phyloP scores from a whole-genome alignment of 2,329 filamentous ascomycete genomes.

The Ilyonectria robusta region DNA sequence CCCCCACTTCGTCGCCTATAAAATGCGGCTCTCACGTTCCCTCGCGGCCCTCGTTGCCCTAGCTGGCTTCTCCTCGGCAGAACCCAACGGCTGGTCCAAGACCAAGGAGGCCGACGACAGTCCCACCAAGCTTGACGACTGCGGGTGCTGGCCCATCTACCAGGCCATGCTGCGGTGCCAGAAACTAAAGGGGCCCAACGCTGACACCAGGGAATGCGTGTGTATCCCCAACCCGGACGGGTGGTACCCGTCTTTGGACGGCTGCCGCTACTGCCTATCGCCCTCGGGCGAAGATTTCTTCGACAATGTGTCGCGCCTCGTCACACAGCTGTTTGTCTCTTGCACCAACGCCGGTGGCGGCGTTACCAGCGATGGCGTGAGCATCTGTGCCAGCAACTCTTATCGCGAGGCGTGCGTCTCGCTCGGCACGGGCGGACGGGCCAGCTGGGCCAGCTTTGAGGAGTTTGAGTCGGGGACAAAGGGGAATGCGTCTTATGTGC shows the following conservation, averaged over 20 bases:
- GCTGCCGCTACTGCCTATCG: conserved; percentile 38
- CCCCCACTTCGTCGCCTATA: background rate
- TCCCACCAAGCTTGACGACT: conserved; percentile 41
- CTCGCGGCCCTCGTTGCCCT: conserved; percentile 27
- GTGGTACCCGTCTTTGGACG: conserved; percentile 41
- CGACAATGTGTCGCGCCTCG: conserved; percentile 33
- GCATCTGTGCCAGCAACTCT: conserved; percentile 35
- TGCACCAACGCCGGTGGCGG: conserved; percentile 38
- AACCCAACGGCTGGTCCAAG: conserved; percentile 39
- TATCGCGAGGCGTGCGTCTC: conserved; percentile 37
- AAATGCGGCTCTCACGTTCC: conserved; percentile 24
- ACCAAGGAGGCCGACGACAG: conserved; percentile 36
- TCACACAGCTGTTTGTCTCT: conserved; percentile 42
- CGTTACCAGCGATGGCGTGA: conserved; percentile 28
- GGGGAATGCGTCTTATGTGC: conserved; percentile 28
- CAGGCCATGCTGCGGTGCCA: conserved; percentile 38
- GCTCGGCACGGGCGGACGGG: conserved; percentile 22
- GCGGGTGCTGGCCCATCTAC: conserved; percentile 42
- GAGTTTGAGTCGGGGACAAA: conserved; percentile 12
- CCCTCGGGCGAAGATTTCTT: conserved; percentile 33
- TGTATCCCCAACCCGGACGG: conserved; percentile 39
- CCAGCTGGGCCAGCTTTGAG: conserved; percentile 37
- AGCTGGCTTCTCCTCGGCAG: conserved; percentile 15
- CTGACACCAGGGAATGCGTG: conserved; percentile 31
- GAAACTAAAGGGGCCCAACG: conserved; percentile 34